Evolutionary conservation across 768 basidiomycete genomes (phyloP), one percentile per base, ranked within the genome.

Genomic region (Podaxis sp.): DNA sequence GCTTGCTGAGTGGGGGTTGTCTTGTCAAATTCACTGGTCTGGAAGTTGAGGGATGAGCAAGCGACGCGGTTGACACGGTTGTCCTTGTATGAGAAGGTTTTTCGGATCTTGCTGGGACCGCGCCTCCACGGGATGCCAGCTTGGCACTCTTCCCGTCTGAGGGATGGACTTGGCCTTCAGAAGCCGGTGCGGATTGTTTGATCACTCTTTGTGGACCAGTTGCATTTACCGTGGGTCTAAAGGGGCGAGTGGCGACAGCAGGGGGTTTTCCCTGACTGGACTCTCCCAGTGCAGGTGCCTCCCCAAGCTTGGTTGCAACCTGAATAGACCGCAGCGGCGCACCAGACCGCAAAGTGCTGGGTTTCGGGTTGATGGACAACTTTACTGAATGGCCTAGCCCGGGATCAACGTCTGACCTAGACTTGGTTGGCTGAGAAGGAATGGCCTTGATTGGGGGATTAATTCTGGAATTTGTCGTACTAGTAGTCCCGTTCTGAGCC

Each of bases 401-500:
- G 4, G 26, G 8, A 24, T 19, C 24, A 15, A 51, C 6, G 1
- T 24, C 26, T 19, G 22, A 28, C 19, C 44, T 28, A 51, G 22
- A 15, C 19, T 51, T 24, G 49, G 26, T 24, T 51, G 19, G 49
- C 22, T 51, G 49, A 24, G 49, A 26, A 12, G 24, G 22, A 51
- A 26, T 39, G 26, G 38, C 4, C 30, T 40, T 42, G n/a, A 38
- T 19, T 1, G 51, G 17, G 7, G 52, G 49, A 17, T 49, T 44
- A 17, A 12, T 22, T 48, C 48, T 55, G 0, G 71, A 12, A 0
- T 66, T 63, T 40, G 61, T 53, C 39, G 67, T 66, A 13, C 65
- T 63, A 2, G 64, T 60, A 13, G 67, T 64, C 46, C 61, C 63
- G 7, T 67, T 65, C 52, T 68, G 17, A 11, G 5, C 39, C 40